phyloP scores from a whole-genome alignment of 768 basidiomycete species.

The Dacryopinax primogenitus region DNA sequence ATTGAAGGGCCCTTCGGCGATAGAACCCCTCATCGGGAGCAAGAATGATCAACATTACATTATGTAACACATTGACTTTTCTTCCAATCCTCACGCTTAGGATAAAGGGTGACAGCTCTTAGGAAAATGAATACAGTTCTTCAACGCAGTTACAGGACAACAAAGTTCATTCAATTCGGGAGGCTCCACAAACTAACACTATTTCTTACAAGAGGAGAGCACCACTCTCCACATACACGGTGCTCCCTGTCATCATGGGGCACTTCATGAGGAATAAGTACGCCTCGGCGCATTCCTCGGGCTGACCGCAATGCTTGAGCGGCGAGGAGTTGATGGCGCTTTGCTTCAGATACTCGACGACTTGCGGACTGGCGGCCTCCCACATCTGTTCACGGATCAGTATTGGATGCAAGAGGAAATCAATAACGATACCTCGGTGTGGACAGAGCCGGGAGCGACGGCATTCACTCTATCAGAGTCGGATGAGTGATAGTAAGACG shows the following conservation, averaged over 20 bases:
- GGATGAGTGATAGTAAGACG: not conserved
- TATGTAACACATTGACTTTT: not conserved
- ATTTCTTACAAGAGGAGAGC: not conserved
- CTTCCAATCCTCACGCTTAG: not conserved
- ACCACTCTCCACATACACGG: not conserved
- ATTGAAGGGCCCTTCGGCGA: no score
- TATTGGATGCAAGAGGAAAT: not conserved
- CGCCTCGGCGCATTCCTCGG: not conserved
- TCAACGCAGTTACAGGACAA: not conserved
- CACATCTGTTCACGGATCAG: not conserved
- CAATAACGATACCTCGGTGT: not conserved
- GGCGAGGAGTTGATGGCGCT: not conserved
- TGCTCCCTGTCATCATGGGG: not conserved
- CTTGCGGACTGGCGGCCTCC: not conserved
- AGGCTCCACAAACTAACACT: not conserved
- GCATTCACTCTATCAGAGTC: not conserved
- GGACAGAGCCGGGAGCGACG: not conserved
- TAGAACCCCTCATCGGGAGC: not conserved
- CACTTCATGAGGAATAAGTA: constrained; percentile 3
- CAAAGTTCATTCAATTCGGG: not conserved
- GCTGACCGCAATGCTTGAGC: not conserved
- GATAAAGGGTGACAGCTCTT: not conserved
- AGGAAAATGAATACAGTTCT: not conserved
- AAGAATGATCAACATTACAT: not conserved
- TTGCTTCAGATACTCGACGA: not conserved